Evolutionary conservation across 148 eudicot species (phyloP).

Genomic region (Selenicereus undatus): DNA sequence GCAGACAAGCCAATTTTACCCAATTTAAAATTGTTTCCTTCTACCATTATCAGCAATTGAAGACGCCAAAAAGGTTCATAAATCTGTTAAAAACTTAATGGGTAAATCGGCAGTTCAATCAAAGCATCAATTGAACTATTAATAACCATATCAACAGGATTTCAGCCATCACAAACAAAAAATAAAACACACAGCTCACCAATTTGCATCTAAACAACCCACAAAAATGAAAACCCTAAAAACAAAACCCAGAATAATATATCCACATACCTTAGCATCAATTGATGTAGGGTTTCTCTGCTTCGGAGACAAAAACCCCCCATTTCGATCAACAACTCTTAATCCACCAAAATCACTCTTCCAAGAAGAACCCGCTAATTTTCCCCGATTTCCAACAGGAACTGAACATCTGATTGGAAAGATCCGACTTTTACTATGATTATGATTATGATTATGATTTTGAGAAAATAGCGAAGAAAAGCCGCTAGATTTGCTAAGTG

Average conservation of each 20-base stretch:
- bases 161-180: background rate
- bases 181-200: background rate
- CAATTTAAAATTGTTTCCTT: no score
- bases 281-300: conserved; percentile 21
- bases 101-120: background rate
- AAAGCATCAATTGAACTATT: background rate
- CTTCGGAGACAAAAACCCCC: conserved; percentile 10
- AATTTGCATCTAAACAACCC: background rate
- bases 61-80: background rate
- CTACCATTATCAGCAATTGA: background rate
- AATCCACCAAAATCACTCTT: conserved; percentile 36
- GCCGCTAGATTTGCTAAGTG: conserved; percentile 22
- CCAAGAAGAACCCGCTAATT: conserved; percentile 25
- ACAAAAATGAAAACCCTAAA: background rate
- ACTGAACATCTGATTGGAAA: conserved; percentile 21
- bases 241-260: background rate
- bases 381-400: conserved; percentile 21
- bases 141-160: background rate
- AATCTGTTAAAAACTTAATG: background rate
- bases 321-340: conserved; percentile 25
- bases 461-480: conserved; percentile 27
- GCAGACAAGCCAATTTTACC: no score
- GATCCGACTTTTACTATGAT: background rate
- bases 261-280: conserved; percentile 40
- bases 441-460: background rate